These are phyloP conservation scores for Alternaria panax DNA, from an alignment of 2,329 filamentous ascomycete species.

Conservation along the genomic window DNA sequence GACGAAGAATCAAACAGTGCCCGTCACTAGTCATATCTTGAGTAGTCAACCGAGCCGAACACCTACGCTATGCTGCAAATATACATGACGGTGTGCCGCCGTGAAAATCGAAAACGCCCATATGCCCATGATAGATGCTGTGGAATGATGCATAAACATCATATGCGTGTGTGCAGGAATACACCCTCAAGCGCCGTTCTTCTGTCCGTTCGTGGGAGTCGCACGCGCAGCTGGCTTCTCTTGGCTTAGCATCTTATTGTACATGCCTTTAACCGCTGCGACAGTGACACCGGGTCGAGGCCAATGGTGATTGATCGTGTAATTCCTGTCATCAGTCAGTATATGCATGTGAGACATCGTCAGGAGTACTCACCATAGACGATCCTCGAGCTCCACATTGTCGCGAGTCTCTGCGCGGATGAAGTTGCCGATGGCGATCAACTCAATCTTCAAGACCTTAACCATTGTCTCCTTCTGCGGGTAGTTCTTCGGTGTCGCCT, in stretches of 20 bases:
- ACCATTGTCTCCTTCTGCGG: conserved; percentile 69
- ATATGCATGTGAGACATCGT: not conserved
- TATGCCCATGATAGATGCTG: conserved; percentile 21
- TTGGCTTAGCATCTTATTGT: conserved; percentile 45
- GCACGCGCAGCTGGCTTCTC: conserved; percentile 38
- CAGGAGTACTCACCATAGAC: conserved; percentile 57
- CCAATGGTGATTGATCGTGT: conserved; percentile 50
- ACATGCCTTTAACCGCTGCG: conserved; percentile 48
- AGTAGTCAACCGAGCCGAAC: conserved; percentile 39
- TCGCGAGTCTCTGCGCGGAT: conserved; percentile 59
- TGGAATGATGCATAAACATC: conserved; percentile 4
- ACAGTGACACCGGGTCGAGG: conserved; percentile 43
- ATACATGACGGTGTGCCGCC: conserved; percentile 30
- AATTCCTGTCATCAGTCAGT: conserved; percentile 44
- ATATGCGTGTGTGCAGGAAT: conserved; percentile 4
- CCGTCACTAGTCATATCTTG: conserved; percentile 22
- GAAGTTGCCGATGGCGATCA: conserved; percentile 69
- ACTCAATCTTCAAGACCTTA: conserved; percentile 66
- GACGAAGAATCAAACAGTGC: conserved; percentile 21
- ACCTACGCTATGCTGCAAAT: conserved; percentile 47
- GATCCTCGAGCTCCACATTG: conserved; percentile 56
- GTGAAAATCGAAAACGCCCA: conserved; percentile 33
- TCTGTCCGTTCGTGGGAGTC: conserved; percentile 36
- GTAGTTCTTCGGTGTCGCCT: conserved; percentile 68
- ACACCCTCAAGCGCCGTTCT: conserved; percentile 27